Conservation (phyloP, 1,284 basidiomycete genomes). For the Meira nashicola region DNA sequence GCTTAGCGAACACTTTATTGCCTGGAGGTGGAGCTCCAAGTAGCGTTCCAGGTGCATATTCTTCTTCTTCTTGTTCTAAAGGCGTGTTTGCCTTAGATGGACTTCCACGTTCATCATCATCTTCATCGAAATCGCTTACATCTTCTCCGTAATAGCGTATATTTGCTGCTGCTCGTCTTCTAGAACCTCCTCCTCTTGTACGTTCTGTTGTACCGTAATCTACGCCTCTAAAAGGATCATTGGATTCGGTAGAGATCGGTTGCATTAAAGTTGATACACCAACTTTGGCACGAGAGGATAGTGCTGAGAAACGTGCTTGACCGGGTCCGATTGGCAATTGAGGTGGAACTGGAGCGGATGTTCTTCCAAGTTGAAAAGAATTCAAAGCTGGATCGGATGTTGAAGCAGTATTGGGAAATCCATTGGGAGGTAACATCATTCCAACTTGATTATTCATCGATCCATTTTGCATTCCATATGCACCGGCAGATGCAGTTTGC, state of each 20-base stretch:
- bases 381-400: not conserved
- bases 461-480: too few species aligned
- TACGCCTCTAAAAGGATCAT: slow-evolving; percentile 10
- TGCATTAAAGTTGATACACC: slow-evolving; percentile 86
- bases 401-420: too few species aligned
- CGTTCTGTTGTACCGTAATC: slow-evolving; percentile 11
- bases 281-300: slow-evolving; percentile 84
- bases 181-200: slow-evolving; percentile 5
- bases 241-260: slow-evolving; percentile 60
- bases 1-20: slow-evolving; percentile 66
- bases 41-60: slow-evolving; percentile 61
- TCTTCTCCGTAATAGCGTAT: slow-evolving; percentile 41
- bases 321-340: slow-evolving; percentile 27
- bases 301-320: slow-evolving; percentile 78
- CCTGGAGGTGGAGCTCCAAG: slow-evolving; percentile 78
- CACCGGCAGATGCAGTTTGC: too few species aligned
- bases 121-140: slow-evolving; percentile 36
- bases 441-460: too few species aligned
- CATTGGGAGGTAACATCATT: too few species aligned
- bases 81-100: slow-evolving; percentile 8
- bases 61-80: slow-evolving; percentile 15
- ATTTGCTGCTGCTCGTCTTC: slow-evolving; percentile 22
- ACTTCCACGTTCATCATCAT: slow-evolving; percentile 22
- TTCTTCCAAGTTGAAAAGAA: not conserved
- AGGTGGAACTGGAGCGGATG: slow-evolving; percentile 23